phyloP scores from a whole-genome alignment of 2,329 filamentous ascomycete species.

The Botrytis porri region DNA sequence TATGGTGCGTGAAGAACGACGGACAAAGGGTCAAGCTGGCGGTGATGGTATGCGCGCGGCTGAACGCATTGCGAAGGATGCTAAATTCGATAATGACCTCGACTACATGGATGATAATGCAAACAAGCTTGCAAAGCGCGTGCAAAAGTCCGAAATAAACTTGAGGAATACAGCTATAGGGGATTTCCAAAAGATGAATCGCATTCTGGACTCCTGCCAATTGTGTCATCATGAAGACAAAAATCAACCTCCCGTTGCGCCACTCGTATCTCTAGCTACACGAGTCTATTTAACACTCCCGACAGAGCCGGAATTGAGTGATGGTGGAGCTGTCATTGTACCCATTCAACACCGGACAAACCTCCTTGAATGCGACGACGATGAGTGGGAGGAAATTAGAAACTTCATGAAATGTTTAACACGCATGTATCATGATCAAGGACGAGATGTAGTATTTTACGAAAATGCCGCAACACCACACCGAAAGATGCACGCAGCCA shows the following conservation, averaged over 20 bases:
- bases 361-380: slow-evolving; percentile 95
- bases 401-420: slow-evolving; percentile 99
- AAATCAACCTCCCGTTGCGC: slow-evolving; percentile 71
- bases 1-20: slow-evolving; percentile 92
- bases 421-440: slow-evolving; percentile 90
- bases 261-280: slow-evolving; percentile 81
- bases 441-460: slow-evolving; percentile 92
- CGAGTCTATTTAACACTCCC: slow-evolving; percentile 84
- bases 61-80: slow-evolving; percentile 90
- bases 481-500: slow-evolving; percentile 76
- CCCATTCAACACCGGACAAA: slow-evolving; percentile 85
- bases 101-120: slow-evolving; percentile 99
- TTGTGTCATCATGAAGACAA: slow-evolving; percentile 91
- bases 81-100: slow-evolving; percentile 84
- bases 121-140: slow-evolving; percentile 77
- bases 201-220: slow-evolving; percentile 80
- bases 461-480: slow-evolving; percentile 87
- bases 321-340: slow-evolving; percentile 82
- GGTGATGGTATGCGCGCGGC: slow-evolving; percentile 81
- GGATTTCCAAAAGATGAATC: slow-evolving; percentile 88
- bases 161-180: slow-evolving; percentile 82
- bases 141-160: slow-evolving; percentile 84
- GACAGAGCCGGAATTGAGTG: slow-evolving; percentile 81
- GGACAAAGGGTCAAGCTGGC: slow-evolving; percentile 72
- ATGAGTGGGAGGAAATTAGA: slow-evolving; percentile 98